Percentiles rank a stretch among this genome's conserved stretches.
Evolutionary conservation across 2,329 filamentous ascomycete species (phyloP).

Genomic region (Botrytis deweyae): DNA sequence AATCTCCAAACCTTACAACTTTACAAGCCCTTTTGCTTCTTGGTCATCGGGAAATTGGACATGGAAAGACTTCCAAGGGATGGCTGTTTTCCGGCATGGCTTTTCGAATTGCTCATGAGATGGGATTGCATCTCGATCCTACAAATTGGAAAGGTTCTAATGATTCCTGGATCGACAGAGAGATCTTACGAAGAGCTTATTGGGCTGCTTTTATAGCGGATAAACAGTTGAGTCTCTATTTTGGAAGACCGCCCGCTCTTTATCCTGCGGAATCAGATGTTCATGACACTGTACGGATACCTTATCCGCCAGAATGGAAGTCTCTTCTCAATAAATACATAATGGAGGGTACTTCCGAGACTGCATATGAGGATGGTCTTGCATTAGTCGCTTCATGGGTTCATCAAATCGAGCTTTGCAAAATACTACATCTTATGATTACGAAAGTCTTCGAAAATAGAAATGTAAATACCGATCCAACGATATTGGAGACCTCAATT

Average conservation of each 20-base stretch:
- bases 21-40: constrained; percentile 48
- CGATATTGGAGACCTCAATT: constrained; percentile 45
- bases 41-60: constrained; percentile 49
- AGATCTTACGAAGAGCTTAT: constrained; percentile 50
- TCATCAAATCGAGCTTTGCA: constrained; percentile 49
- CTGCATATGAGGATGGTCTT: constrained; percentile 49
- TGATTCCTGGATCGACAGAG: constrained; percentile 46
- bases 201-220: constrained; percentile 52
- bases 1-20: constrained; percentile 49
- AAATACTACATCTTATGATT: constrained; percentile 51
- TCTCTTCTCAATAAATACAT: constrained; percentile 50
- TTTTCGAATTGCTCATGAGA: constrained; percentile 51
- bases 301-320: constrained; percentile 51
- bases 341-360: constrained; percentile 45
- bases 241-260: constrained; percentile 50
- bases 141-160: constrained; percentile 48
- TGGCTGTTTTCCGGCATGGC: constrained; percentile 55
- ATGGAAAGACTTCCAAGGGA: constrained; percentile 49
- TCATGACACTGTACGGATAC: constrained; percentile 48
- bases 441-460: constrained; percentile 52
- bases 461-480: constrained; percentile 43
- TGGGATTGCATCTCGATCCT: constrained; percentile 53
- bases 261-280: constrained; percentile 52
- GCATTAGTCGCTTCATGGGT: constrained; percentile 48
- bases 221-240: constrained; percentile 52